phyloP scores from a whole-genome alignment of 2,329 filamentous ascomycete genomes.

The Fusarium marasasianum region DNA sequence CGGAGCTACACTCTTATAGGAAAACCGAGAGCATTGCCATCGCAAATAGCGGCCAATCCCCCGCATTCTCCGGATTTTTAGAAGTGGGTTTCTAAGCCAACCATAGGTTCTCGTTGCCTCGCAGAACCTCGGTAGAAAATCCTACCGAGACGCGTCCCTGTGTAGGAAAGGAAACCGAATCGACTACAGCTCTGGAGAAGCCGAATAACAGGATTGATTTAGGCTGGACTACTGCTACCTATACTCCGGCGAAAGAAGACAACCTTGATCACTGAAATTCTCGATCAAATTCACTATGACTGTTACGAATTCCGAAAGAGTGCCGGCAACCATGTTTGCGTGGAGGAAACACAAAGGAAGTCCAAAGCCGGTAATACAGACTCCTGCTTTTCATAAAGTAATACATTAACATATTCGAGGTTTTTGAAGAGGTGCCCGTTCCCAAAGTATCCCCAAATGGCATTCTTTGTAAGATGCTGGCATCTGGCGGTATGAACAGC shows the following conservation, averaged over 20 bases:
- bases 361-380: slow-evolving; percentile 15
- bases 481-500: slow-evolving; percentile 11
- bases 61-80: not conserved
- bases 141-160: not conserved
- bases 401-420: not conserved
- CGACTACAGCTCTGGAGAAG: not conserved
- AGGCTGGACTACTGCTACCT: not conserved
- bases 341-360: slow-evolving; percentile 49
- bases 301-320: not conserved
- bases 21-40: slow-evolving; percentile 2
- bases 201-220: not conserved
- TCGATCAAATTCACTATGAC: not conserved
- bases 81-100: not conserved
- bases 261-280: too few relatives aligned
- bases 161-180: not conserved
- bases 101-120: not conserved
- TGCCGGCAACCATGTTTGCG: slow-evolving; percentile 44
- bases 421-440: slow-evolving; percentile 13
- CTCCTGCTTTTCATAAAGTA: fast-evolving
- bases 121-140: not conserved
- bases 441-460: not conserved
- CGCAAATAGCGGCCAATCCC: not conserved
- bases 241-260: too few relatives aligned
- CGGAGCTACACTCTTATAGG: not conserved
- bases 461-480: slow-evolving; percentile 24